These are phyloP conservation scores for Mimosa pudica DNA, from an alignment of 306 rosid species.

Conservation along the genomic window DNA sequence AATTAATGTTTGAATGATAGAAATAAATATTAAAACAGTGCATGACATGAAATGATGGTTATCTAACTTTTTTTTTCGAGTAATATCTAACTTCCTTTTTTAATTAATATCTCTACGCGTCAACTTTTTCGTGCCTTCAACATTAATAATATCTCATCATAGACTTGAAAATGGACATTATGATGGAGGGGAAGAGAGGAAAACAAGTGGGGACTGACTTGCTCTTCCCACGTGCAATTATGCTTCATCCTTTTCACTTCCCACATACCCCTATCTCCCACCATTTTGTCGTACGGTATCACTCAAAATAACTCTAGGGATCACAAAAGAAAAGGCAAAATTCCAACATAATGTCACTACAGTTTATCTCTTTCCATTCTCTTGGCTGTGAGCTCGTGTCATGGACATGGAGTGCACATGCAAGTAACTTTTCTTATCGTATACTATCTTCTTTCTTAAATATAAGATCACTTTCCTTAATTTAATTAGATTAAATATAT, in stretches of 20 bases:
- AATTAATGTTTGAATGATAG: neutral
- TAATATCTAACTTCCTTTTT: slow-evolving; percentile 29
- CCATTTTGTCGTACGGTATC: slow-evolving; percentile 45
- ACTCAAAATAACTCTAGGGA: slow-evolving; percentile 42
- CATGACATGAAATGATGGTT: slow-evolving; percentile 33
- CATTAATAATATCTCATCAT: neutral
- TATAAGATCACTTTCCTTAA: too few species aligned
- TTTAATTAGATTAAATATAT: too few species aligned
- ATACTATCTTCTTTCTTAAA: neutral
- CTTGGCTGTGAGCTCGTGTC: slow-evolving; percentile 28
- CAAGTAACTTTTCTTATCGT: slow-evolving; percentile 31
- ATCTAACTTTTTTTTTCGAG: slow-evolving; percentile 16
- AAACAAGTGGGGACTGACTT: slow-evolving; percentile 35
- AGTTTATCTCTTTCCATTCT: slow-evolving; percentile 2
- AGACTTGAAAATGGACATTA: neutral
- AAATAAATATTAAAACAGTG: neutral
- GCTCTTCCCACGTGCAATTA: slow-evolving; percentile 74
- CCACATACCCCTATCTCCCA: slow-evolving; percentile 12
- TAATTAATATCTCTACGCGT: slow-evolving; percentile 45
- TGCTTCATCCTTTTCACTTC: slow-evolving; percentile 42
- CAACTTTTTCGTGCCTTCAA: slow-evolving; percentile 30
- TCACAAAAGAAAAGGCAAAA: slow-evolving; percentile 37
- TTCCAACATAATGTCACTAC: neutral
- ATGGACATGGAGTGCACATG: slow-evolving; percentile 52
- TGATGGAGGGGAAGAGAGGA: neutral